Percentiles rank a stretch among this genome's conserved stretches.
Conservation (phyloP, 1,139 yeast genomes). For the Suhomyces panamericanus region DNA sequence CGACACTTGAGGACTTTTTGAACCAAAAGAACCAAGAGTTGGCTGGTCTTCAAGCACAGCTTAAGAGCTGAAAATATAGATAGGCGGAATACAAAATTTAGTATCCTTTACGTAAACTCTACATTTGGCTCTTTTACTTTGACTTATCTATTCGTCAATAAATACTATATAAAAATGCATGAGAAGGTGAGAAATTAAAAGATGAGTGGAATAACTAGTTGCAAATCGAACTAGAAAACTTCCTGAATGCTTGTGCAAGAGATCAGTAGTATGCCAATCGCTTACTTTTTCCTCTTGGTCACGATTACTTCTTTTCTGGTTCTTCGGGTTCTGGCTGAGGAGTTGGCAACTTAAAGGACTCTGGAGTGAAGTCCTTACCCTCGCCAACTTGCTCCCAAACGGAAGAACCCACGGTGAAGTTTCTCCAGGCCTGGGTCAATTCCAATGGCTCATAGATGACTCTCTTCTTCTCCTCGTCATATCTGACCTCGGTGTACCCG, state of each 20-base stretch:
- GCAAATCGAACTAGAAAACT: not conserved
- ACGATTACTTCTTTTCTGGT: constrained; percentile 15
- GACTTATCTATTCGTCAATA: constrained; percentile 9
- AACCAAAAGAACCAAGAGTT: constrained; percentile 53
- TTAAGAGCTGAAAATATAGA: constrained; percentile 5
- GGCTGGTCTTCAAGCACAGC: constrained; percentile 34
- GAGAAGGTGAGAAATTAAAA: constrained; percentile 12
- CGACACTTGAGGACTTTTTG: constrained; percentile 57
- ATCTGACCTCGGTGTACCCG: constrained; percentile 86
- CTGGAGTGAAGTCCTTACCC: constrained; percentile 82
- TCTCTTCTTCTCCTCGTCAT: constrained; percentile 89
- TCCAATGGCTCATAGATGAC: constrained; percentile 88
- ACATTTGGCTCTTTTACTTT: not conserved
- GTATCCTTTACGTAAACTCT: not conserved
- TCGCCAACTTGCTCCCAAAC: constrained; percentile 94
- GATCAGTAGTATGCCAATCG: constrained; percentile 1
- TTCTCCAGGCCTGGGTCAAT: constrained; percentile 89
- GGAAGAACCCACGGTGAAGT: constrained; percentile 82
- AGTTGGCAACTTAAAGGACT: constrained; percentile 73
- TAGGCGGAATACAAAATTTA: not conserved
- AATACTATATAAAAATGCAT: constrained; percentile 15
- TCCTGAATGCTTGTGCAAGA: constrained; percentile 5
- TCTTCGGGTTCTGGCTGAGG: constrained; percentile 71
- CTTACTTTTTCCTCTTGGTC: not conserved
- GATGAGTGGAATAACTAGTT: constrained; percentile 1